Percentiles rank a stretch among this genome's conserved stretches.
Conservation (phyloP, 768 basidiomycete species). For the Flagelloscypha sp. region DNA sequence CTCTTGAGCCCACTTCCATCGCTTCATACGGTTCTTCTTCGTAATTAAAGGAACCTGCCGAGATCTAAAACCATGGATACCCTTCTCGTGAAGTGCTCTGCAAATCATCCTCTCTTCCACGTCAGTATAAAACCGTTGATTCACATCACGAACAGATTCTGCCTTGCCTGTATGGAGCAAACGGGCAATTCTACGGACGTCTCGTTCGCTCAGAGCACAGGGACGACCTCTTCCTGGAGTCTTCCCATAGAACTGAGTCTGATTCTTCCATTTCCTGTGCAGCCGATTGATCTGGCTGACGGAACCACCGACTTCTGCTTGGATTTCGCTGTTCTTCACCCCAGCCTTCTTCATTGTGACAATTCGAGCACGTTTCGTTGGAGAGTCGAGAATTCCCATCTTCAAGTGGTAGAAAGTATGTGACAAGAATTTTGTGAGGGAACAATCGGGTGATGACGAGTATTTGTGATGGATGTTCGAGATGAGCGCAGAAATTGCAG, state of each 20-base stretch:
- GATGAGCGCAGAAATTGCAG: no score
- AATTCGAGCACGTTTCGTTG: constrained; percentile 10
- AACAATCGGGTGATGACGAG: no score
- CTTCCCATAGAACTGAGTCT: constrained; percentile 5
- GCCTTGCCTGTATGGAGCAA: constrained; percentile 8
- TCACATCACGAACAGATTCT: constrained; percentile 12
- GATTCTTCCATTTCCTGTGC: constrained; percentile 2
- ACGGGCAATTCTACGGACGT: constrained; percentile 7
- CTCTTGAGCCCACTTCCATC: constrained; percentile 15
- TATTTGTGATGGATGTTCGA: no score
- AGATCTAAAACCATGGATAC: no score
- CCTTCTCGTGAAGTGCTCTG: constrained; percentile 6
- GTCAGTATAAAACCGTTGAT: constrained; percentile 11
- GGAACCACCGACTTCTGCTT: no score
- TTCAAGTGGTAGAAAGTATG: no score
- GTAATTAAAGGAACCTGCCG: constrained; percentile 20
- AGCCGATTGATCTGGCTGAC: no score
- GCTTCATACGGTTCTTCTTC: constrained; percentile 10
- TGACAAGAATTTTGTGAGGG: no score
- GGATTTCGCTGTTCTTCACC: constrained; percentile 4
- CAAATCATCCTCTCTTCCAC: constrained; percentile 10
- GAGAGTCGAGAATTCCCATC: no score
- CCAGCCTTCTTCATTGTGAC: constrained; percentile 3
- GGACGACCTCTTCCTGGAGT: constrained; percentile 12
- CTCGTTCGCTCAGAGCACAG: constrained; percentile 6